Evolutionary conservation across 176 grass and related monocot genomes (phyloP), one percentile per base, ranked within the genome.

Genomic region (Thinopyrum elongatum): DNA sequence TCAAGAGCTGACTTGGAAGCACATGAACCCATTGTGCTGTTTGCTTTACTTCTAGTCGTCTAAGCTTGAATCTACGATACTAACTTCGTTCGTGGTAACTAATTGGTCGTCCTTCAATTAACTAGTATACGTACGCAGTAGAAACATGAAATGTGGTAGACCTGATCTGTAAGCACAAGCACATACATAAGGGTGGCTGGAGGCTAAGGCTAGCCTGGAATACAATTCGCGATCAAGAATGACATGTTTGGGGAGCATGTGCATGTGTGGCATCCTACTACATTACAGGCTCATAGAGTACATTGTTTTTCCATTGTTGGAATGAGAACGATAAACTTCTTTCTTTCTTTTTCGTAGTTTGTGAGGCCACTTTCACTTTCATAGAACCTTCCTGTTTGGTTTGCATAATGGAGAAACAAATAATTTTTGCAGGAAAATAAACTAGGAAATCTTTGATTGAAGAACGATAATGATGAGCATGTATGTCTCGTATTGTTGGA

Each of bases 11-110:
- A 12, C 85, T 87, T 95, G 26, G 93, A 95, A 63, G 81, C 78
- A 47, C 93, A 95, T 17, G 72, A 76, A 47, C 93, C 90, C 93
- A 95, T 95, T 72, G 68, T 71, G 25, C 26, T 65, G 30, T 64
- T n/a, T 70, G 19, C 19, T 70, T n/a, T 21, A 36, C 31, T 36
- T 58, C 19, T 69, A 69, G 31, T 34, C 19, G 8, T n/a, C 36
- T 42, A 22, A 8, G 21, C 70, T 74, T 74, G 14, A 25, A 74
- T 74, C 7, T 44, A n/a, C 12, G 36, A 44, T 74, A 26, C 44
- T 83, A 76, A 42, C 33, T 28, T 44, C 33, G 47, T 72, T 19
- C 16, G 16, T 81, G 35, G 22, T 23, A 71, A 70, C 22, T 57
- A 36, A 13, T 65, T 36, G 67, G 51, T 36, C 26, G 19, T 16